These are phyloP conservation scores for Nasturtium officinale DNA, from an alignment of 345 rosid species.

Conservation along the genomic window DNA sequence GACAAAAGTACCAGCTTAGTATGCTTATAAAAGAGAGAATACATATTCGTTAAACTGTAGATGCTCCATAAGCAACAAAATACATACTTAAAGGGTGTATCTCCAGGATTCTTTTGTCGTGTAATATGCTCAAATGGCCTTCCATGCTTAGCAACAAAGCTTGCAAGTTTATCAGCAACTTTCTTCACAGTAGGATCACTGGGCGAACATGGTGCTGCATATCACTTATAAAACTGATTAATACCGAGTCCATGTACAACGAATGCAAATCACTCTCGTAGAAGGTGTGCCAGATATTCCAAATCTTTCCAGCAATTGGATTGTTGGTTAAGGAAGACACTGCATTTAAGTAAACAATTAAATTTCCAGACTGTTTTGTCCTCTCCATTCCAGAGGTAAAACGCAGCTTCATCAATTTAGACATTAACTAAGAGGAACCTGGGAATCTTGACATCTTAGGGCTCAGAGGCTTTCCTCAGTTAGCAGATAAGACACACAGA, in stretches of 20 bases:
- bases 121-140: constrained; percentile 89
- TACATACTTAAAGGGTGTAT: constrained; percentile 87
- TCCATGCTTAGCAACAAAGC: constrained; percentile 98
- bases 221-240: constrained; percentile 99
- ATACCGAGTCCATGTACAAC: constrained; percentile 97
- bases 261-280: constrained; percentile 96
- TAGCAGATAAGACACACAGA: not conserved
- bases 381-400: constrained; percentile 45
- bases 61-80: not conserved
- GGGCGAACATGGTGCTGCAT: constrained; percentile 95
- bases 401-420: not conserved
- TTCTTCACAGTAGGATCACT: constrained; percentile 93
- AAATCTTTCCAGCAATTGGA: constrained; percentile 91
- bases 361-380: constrained; percentile 71
- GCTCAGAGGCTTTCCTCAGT: not conserved
- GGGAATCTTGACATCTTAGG: constrained; percentile 11
- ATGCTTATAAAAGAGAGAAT: constrained; percentile 13
- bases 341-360: constrained; percentile 92
- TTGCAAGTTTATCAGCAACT: constrained; percentile 95
- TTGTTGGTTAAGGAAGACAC: constrained; percentile 86
- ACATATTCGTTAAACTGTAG: constrained; percentile 15
- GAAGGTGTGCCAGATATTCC: constrained; percentile 91
- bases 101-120: constrained; percentile 96
- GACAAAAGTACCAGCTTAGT: constrained; percentile 4
- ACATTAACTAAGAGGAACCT: not conserved